These are phyloP conservation scores for Kodamaea neixiangensis DNA, from an alignment of 805 yeast genomes.

Conservation along the genomic window DNA sequence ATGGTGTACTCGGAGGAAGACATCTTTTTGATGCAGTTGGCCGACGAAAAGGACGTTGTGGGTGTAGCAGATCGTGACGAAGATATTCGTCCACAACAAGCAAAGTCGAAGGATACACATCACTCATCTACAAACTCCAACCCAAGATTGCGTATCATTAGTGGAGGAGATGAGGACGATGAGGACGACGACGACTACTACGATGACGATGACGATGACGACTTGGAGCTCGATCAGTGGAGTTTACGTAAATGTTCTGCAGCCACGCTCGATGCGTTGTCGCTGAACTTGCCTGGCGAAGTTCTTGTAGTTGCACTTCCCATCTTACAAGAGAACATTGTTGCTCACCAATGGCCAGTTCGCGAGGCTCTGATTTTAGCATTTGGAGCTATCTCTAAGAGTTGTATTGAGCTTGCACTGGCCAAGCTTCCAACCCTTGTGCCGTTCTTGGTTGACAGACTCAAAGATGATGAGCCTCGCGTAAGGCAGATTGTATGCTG, in stretches of 20 bases:
- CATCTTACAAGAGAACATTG: constrained; percentile 66
- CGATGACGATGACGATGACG: constrained; percentile 67
- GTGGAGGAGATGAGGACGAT: constrained; percentile 16
- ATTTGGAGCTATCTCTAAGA: constrained; percentile 91
- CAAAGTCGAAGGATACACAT: constrained; percentile 55
- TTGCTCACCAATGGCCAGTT: constrained; percentile 77
- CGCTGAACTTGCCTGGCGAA: constrained; percentile 64
- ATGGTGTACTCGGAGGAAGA: constrained; percentile 92
- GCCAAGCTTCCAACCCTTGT: constrained; percentile 77
- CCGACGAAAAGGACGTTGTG: constrained; percentile 65
- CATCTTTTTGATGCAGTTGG: constrained; percentile 57
- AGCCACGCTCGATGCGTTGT: constrained; percentile 82
- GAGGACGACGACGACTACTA: constrained; percentile 55
- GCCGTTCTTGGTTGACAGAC: constrained; percentile 80
- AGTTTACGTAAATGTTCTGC: constrained; percentile 92
- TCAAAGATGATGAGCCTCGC: constrained; percentile 74
- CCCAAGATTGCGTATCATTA: constrained; percentile 8
- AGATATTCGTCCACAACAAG: constrained; percentile 82
- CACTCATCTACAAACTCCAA: constrained; percentile 19
- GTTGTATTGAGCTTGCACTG: constrained; percentile 71
- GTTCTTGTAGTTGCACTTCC: constrained; percentile 75
- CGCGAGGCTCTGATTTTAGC: constrained; percentile 94
- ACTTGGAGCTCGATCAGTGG: constrained; percentile 79
- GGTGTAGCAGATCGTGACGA: constrained; percentile 71
- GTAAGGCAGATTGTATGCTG: constrained; percentile 94